These are phyloP conservation scores for Hysterangium stoloniferum DNA, from an alignment of 768 basidiomycete species.

Conservation along the genomic window DNA sequence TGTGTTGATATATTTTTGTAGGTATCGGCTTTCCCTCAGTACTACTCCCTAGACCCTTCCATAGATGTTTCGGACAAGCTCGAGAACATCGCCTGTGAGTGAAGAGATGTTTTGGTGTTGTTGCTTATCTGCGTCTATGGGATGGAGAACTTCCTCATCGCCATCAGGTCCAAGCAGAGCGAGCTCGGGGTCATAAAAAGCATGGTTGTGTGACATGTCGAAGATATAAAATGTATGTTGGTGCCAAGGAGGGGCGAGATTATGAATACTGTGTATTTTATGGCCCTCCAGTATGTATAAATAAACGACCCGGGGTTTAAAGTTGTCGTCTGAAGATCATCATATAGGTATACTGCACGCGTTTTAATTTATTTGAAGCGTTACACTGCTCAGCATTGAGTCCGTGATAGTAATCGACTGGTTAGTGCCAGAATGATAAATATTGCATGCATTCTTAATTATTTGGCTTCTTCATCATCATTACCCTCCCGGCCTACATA, in stretches of 20 bases:
- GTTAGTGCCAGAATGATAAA: neutral
- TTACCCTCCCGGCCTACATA: neutral
- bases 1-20: slow-evolving; percentile 9
- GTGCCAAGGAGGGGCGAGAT: neutral
- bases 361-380: no score
- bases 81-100: neutral
- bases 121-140: neutral
- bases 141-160: neutral
- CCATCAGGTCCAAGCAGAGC: neutral
- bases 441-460: neutral
- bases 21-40: neutral
- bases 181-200: neutral
- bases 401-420: neutral
- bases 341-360: no score
- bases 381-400: no score
- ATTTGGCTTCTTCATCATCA: neutral
- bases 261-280: neutral
- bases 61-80: neutral
- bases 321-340: no score
- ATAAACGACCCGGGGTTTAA: no score
- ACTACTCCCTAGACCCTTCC: neutral
- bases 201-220: neutral
- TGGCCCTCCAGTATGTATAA: no score
- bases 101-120: neutral
- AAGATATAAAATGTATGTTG: neutral